Evolutionary conservation across 768 basidiomycete genomes (phyloP), one percentile per base, ranked within the genome.

Genomic region (Macrolepiota fuliginosa): DNA sequence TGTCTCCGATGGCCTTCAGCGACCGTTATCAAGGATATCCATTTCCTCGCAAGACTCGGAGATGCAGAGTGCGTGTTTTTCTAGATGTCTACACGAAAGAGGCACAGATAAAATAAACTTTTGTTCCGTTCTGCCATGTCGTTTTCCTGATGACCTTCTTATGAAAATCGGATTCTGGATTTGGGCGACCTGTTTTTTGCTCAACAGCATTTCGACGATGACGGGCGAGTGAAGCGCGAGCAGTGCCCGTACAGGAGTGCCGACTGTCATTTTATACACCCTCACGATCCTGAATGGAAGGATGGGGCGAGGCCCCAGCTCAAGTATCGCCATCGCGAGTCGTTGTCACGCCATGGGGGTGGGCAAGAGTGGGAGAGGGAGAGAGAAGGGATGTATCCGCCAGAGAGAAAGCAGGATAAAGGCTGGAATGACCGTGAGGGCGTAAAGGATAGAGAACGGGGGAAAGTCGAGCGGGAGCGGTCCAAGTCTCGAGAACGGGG

Each of bases 211-310:
- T 67, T 61, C 46, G 51, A 61, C 37, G 46, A 58, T n/a, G 50
- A 62, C 32, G 63, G 64, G 10, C 5, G 37, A 19, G 29, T 54
- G 13, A 53, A 42, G 24, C 22, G 27, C 4, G n/a, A 19, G 0
- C 53, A 54, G n/a, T 68, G 68, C 32, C 47, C n/a, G 3, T 55
- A n/a, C 27, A 40, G 9, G 10, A 37, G 27, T 15, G 2, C 3
- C 3, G 42, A 24, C 17, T 70, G 67, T 56, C 24, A 27, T n/a
- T 69, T 58, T 58, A 25, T 62, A 10, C 69, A 70, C 45, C 69
- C 69, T 4, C 36, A 59, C 1, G 63, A 68, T 17, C 29, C 36
- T 4, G 63, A 65, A 24, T 66, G 63, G 63, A 37, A 9, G 17
- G 35, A 37, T 4, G n/a, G n/a, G n/a, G 2, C 39, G 32, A 45